phyloP scores from a whole-genome alignment of 352 stramenopile species.

The Plasmopara muralis region DNA sequence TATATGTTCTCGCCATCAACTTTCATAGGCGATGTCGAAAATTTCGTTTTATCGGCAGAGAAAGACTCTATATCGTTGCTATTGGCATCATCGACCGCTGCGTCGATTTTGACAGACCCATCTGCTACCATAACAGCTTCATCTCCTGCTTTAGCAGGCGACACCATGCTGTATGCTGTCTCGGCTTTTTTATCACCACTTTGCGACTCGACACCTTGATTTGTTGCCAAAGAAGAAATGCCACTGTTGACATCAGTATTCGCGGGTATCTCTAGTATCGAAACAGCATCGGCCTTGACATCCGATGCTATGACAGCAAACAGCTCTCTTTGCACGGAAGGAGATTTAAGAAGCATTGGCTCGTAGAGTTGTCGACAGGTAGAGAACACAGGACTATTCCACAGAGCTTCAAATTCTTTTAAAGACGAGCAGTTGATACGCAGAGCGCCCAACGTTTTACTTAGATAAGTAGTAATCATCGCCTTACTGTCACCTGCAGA shows the following conservation, averaged over 20 bases:
- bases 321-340: constrained; percentile 25
- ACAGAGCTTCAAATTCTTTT: constrained; percentile 59
- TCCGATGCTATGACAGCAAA: constrained; percentile 21
- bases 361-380: constrained; percentile 55
- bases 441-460: constrained; percentile 39
- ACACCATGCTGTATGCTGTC: too few species aligned
- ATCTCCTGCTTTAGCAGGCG: background rate
- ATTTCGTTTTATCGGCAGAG: background rate
- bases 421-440: constrained; percentile 39
- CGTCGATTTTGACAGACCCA: background rate
- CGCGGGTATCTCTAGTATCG: background rate
- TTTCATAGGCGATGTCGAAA: background rate
- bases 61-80: background rate
- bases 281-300: constrained; percentile 10
- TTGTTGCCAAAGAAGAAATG: background rate
- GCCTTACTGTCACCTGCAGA: constrained; percentile 11
- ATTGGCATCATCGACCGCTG: background rate
- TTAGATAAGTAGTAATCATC: constrained; percentile 38
- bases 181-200: background rate
- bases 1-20: background rate
- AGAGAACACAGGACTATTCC: constrained; percentile 46
- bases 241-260: background rate
- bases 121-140: background rate
- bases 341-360: constrained; percentile 41
- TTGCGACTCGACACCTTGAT: background rate